These are phyloP conservation scores for Tuber indicum DNA, from an alignment of 495 filamentous ascomycete genomes.

Conservation along the genomic window DNA sequence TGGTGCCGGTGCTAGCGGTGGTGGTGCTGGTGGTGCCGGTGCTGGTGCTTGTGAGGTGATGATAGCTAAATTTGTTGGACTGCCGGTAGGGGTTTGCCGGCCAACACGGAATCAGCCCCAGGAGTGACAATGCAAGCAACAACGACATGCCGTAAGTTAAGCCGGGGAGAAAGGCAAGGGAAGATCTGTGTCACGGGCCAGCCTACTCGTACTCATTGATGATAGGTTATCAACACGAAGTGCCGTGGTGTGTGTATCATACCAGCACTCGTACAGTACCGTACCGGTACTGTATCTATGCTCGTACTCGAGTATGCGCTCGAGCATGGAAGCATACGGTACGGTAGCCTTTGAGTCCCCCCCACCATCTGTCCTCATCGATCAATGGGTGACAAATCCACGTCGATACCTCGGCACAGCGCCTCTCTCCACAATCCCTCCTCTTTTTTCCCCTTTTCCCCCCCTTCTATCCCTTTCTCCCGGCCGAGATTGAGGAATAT, in stretches of 20 bases:
- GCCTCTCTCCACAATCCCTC: not conserved
- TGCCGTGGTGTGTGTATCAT: not conserved
- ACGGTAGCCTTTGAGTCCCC: not conserved
- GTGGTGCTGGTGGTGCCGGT: not conserved
- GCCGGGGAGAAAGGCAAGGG: slow-evolving; percentile 1
- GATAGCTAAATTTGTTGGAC: not conserved
- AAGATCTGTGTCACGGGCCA: not conserved
- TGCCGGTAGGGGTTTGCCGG: not conserved
- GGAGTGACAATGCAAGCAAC: not conserved
- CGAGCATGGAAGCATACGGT: too few relatives aligned
- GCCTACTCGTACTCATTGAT: not conserved
- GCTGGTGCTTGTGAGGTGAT: not conserved
- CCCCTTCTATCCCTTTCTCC: not conserved
- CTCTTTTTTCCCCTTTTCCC: not conserved
- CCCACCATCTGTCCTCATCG: not conserved
- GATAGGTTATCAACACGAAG: not conserved
- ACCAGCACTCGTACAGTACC: too few relatives aligned
- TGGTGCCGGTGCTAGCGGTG: not conserved
- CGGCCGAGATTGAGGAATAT: not conserved
- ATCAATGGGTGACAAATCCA: not conserved
- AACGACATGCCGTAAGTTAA: not conserved
- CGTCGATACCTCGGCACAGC: not conserved
- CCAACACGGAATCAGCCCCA: not conserved
- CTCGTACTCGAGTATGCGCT: too few relatives aligned
- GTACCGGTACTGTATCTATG: too few relatives aligned